Percentiles rank a stretch among this genome's conserved stretches.
These are phyloP conservation scores for Angomonas ambiguus DNA, from an alignment of 208 protist genomes.

Conservation along the genomic window DNA sequence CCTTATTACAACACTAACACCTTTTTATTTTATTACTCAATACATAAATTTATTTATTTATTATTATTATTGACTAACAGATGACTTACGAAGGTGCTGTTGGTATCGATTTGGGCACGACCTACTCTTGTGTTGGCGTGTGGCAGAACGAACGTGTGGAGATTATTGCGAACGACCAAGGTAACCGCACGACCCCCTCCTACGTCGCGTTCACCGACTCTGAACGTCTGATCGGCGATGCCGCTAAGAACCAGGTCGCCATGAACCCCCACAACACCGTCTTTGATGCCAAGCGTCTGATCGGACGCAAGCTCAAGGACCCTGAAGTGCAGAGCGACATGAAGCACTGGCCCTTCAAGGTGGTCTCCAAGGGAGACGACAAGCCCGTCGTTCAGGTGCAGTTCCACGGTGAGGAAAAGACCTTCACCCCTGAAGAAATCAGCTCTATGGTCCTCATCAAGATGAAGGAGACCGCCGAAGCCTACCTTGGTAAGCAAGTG, in stretches of 20 bases:
- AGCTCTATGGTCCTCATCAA: constrained; percentile 85
- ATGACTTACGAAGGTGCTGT: constrained; percentile 53
- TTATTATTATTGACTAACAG: constrained; percentile 10
- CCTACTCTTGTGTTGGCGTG: constrained; percentile 93
- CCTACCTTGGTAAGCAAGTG: constrained; percentile 92
- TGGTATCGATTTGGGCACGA: constrained; percentile 90
- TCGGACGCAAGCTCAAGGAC: constrained; percentile 91
- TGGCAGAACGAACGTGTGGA: constrained; percentile 92
- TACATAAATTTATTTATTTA: constrained; percentile 4
- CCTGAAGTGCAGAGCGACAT: constrained; percentile 91
- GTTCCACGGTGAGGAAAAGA: constrained; percentile 62
- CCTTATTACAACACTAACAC: background rate
- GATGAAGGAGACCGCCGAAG: constrained; percentile 93
- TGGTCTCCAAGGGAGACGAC: constrained; percentile 68
- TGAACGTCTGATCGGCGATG: constrained; percentile 85
- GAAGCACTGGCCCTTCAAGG: constrained; percentile 91
- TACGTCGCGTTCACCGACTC: constrained; percentile 96
- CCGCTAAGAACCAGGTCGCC: constrained; percentile 87
- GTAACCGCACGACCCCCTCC: constrained; percentile 94
- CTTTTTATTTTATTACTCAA: background rate
- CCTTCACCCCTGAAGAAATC: constrained; percentile 85
- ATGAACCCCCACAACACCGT: constrained; percentile 92
- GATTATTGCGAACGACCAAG: constrained; percentile 92
- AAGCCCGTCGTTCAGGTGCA: constrained; percentile 76
- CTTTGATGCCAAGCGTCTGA: constrained; percentile 90